A percentile compares a stretch with the other conserved stretches of the same genome.
Evolutionary conservation across 495 filamentous ascomycete species (phyloP).

Genomic region (Tricharina praecox): DNA sequence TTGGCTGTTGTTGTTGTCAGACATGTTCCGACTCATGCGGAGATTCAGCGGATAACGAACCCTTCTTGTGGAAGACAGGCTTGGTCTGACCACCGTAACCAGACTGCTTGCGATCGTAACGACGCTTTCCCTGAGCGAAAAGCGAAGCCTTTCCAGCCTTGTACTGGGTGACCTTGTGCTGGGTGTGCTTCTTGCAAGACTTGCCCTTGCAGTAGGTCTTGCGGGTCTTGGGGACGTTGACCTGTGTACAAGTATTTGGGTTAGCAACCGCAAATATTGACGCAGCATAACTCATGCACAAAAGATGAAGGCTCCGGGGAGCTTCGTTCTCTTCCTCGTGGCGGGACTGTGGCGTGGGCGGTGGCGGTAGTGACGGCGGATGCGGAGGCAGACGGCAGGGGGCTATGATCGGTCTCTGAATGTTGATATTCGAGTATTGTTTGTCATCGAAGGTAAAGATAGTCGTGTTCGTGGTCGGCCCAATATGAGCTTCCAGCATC

Average conservation of each 20-base stretch:
- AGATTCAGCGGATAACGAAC: constrained; percentile 2
- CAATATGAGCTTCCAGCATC: no score
- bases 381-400: not conserved
- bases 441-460: no score
- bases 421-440: no score
- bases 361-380: not conserved
- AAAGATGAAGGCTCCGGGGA: no score
- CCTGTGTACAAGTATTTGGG: constrained; percentile 32
- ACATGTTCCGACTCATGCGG: not conserved
- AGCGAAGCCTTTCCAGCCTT: constrained; percentile 91
- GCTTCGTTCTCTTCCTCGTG: constrained; percentile 2
- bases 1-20: constrained; percentile 42
- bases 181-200: constrained; percentile 83
- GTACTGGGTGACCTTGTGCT: constrained; percentile 95
- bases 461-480: no score
- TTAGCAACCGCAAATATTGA: constrained; percentile 9
- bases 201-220: constrained; percentile 91
- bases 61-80: constrained; percentile 98
- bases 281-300: not conserved
- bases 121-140: constrained; percentile 96
- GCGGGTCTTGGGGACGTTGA: constrained; percentile 81
- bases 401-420: no score
- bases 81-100: constrained; percentile 99
- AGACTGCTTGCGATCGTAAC: constrained; percentile 99
- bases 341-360: not conserved